Evolutionary conservation across 2,329 filamentous ascomycete species (phyloP).

Genomic region (Graphium sp.): DNA sequence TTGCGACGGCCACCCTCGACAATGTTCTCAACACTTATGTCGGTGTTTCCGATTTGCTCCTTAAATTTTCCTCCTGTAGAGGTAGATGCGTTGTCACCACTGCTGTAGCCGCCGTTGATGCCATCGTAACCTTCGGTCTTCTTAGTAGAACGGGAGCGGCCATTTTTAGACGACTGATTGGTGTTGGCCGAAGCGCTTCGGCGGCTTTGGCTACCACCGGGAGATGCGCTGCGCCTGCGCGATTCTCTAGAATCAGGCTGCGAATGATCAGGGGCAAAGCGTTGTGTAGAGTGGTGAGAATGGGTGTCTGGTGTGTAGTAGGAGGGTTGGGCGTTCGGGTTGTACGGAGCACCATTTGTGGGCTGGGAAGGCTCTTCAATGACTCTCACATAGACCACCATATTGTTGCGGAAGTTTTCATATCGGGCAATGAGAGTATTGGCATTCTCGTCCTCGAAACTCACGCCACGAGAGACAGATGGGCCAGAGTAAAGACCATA

Average conservation of each 20-base stretch:
- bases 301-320: constrained; percentile 38
- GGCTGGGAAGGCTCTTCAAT: constrained; percentile 44
- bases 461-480: constrained; percentile 60
- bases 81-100: constrained; percentile 68
- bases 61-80: constrained; percentile 51
- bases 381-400: constrained; percentile 84
- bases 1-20: constrained; percentile 92
- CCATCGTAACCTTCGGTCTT: constrained; percentile 50
- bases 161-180: constrained; percentile 40
- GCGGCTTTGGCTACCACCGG: constrained; percentile 43
- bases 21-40: constrained; percentile 97
- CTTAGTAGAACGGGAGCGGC: constrained; percentile 53
- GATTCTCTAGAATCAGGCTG: constrained; percentile 55
- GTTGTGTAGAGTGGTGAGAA: constrained; percentile 25
- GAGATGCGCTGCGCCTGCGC: constrained; percentile 66
- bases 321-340: constrained; percentile 3
- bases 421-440: constrained; percentile 89
- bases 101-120: constrained; percentile 65
- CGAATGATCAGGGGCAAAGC: constrained; percentile 43
- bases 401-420: constrained; percentile 86
- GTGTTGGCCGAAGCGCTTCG: constrained; percentile 59
- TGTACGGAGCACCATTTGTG: constrained; percentile 24
- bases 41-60: constrained; percentile 82
- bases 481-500: constrained; percentile 80
- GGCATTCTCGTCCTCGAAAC: constrained; percentile 81